Percentiles rank a stretch among this genome's conserved stretches.
Conservation (phyloP, 768 basidiomycete species). For the Leccinum sublutescens region DNA sequence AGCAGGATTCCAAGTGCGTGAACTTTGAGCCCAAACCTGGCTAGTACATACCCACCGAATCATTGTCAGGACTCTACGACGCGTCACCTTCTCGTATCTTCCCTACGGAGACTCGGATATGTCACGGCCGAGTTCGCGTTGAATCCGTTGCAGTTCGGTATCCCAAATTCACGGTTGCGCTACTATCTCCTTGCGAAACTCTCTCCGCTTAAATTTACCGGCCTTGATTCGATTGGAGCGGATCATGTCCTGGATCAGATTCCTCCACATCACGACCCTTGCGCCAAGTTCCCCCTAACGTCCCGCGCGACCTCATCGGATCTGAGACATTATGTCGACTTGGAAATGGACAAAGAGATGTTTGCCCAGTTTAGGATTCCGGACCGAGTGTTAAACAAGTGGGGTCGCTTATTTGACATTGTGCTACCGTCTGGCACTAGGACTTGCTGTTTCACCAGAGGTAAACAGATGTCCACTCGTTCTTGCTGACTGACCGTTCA, state of each 20-base stretch:
- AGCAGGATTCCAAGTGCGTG: slow-evolving; percentile 73
- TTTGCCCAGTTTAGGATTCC: slow-evolving; percentile 43
- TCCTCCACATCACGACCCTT: slow-evolving; percentile 43
- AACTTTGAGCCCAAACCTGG: neutral
- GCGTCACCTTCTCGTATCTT: slow-evolving; percentile 51
- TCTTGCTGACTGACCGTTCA: neutral
- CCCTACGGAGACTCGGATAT: slow-evolving; percentile 56
- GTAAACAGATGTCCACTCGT: slow-evolving; percentile 31
- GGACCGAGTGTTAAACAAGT: slow-evolving; percentile 63
- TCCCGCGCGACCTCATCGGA: neutral
- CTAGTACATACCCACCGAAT: slow-evolving; percentile 7
- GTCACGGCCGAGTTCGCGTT: slow-evolving; percentile 58
- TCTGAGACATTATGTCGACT: slow-evolving; percentile 16
- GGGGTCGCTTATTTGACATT: slow-evolving; percentile 81
- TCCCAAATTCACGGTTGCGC: slow-evolving; percentile 79
- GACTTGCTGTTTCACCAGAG: slow-evolving; percentile 81
- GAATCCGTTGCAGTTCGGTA: slow-evolving; percentile 74
- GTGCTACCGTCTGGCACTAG: slow-evolving; percentile 59
- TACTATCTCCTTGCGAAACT: slow-evolving; percentile 76
- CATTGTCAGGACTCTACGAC: slow-evolving; percentile 59
- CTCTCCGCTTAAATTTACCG: slow-evolving; percentile 38
- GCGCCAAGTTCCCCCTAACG: neutral
- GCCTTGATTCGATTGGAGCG: slow-evolving; percentile 15
- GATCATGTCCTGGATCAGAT: slow-evolving; percentile 48
- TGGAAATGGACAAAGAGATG: slow-evolving; percentile 9